phyloP scores from a whole-genome alignment of 1,284 basidiomycete genomes.

The Trametes hirsuta region DNA sequence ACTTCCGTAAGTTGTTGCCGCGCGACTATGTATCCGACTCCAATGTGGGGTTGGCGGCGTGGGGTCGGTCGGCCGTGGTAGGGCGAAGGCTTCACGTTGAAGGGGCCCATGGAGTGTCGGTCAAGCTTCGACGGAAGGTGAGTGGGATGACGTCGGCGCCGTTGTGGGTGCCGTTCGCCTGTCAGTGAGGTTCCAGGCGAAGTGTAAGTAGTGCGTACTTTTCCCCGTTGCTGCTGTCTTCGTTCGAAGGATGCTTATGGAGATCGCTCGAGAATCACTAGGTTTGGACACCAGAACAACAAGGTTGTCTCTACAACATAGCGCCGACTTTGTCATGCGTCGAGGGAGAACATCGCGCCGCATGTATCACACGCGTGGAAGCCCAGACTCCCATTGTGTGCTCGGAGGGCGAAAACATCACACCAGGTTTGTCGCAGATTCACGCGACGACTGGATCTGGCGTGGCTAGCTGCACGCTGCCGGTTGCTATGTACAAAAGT shows the following conservation, averaged over 20 bases:
- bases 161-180: not conserved
- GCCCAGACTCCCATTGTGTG: not conserved
- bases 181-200: too few relatives aligned
- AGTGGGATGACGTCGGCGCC: constrained; percentile 1
- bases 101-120: not conserved
- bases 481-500: constrained; percentile 19
- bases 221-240: too few relatives aligned
- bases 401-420: not conserved
- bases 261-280: too few relatives aligned
- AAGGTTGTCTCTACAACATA: too few relatives aligned
- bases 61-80: not conserved
- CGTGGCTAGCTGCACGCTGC: not conserved
- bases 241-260: too few relatives aligned
- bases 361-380: not conserved
- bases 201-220: too few relatives aligned
- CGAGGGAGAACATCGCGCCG: too few relatives aligned
- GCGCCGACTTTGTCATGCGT: too few relatives aligned
- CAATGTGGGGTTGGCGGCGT: not conserved
- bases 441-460: not conserved
- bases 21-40: not conserved
- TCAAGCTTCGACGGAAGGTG: not conserved
- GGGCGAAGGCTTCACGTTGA: not conserved
- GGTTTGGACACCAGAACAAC: too few relatives aligned
- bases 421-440: not conserved
- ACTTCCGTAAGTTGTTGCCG: not conserved